Evolutionary conservation across 1,139 yeast genomes (phyloP).

Genomic region (Geotrichum aggregatum): DNA sequence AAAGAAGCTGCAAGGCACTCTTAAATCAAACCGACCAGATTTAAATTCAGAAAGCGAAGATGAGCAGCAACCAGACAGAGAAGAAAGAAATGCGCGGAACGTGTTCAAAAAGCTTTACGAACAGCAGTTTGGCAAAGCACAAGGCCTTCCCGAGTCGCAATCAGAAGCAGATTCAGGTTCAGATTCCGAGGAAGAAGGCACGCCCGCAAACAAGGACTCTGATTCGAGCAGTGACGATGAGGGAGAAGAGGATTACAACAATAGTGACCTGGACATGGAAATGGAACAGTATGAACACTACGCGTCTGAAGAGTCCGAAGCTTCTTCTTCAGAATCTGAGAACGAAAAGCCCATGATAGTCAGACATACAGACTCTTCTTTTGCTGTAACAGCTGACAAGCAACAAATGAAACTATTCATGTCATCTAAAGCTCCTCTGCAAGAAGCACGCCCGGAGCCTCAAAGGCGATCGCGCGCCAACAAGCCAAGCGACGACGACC

Average conservation of each 20-base stretch:
- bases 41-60: constrained; percentile 4
- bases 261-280: constrained; percentile 25
- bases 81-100: constrained; percentile 11
- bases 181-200: constrained; percentile 18
- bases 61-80: constrained; percentile 12
- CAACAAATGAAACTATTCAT: constrained; percentile 45
- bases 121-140: constrained; percentile 25
- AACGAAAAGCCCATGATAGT: constrained; percentile 44
- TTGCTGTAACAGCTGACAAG: constrained; percentile 39
- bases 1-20: constrained; percentile 19
- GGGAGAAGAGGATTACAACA: constrained; percentile 25
- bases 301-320: constrained; percentile 10
- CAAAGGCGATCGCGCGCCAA: constrained; percentile 4
- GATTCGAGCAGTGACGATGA: constrained; percentile 14
- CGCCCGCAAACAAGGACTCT: constrained; percentile 21
- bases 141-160: constrained; percentile 19
- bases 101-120: constrained; percentile 21
- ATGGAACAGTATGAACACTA: constrained; percentile 17
- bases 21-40: constrained; percentile 12
- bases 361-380: constrained; percentile 43
- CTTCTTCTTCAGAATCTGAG: constrained; percentile 11
- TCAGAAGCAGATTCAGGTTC: constrained; percentile 11
- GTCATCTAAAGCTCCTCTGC: constrained; percentile 44
- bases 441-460: constrained; percentile 27
- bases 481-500: constrained; percentile 29